These are phyloP conservation scores for Clonostachys byssicola DNA, from an alignment of 2,329 filamentous ascomycete genomes.

Conservation along the genomic window DNA sequence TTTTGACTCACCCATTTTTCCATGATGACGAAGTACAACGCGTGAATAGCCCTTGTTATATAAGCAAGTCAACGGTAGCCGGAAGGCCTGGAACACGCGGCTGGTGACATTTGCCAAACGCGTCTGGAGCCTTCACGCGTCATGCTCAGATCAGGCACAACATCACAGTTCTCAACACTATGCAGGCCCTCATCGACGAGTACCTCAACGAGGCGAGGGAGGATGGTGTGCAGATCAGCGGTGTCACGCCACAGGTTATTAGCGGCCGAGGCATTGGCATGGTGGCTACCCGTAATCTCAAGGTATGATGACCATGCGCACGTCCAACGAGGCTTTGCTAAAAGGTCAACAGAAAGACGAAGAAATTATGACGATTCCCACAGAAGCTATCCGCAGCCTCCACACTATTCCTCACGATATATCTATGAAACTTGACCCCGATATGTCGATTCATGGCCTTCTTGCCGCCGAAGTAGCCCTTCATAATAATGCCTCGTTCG, in stretches of 20 bases:
- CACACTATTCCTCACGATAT: slow-evolving; percentile 54
- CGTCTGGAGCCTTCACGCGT: too few species aligned
- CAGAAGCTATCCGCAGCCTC: slow-evolving; percentile 58
- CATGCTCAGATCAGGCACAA: too few species aligned
- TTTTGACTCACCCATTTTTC: too few species aligned
- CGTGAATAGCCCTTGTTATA: too few species aligned
- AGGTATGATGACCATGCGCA: slow-evolving; percentile 33
- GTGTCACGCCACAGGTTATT: slow-evolving; percentile 60
- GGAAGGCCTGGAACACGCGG: too few species aligned
- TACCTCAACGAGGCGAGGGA: not conserved
- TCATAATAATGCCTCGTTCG: slow-evolving; percentile 34
- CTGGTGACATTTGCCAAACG: too few species aligned
- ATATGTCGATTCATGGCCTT: slow-evolving; percentile 64
- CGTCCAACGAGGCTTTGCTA: not conserved
- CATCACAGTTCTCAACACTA: too few species aligned
- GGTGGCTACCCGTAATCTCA: slow-evolving; percentile 57
- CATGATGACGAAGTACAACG: too few species aligned
- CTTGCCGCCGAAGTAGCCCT: slow-evolving; percentile 66
- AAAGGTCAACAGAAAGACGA: slow-evolving; percentile 34
- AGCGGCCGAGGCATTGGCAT: slow-evolving; percentile 71
- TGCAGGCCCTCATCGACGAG: too few species aligned
- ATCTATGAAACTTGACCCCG: slow-evolving; percentile 42
- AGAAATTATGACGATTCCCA: slow-evolving; percentile 61
- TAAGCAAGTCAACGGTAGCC: too few species aligned
- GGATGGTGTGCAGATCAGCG: slow-evolving; percentile 39